These are phyloP conservation scores for Monilinia vaccinii-corymbosi DNA, from an alignment of 2,329 filamentous ascomycete genomes.

Conservation along the genomic window DNA sequence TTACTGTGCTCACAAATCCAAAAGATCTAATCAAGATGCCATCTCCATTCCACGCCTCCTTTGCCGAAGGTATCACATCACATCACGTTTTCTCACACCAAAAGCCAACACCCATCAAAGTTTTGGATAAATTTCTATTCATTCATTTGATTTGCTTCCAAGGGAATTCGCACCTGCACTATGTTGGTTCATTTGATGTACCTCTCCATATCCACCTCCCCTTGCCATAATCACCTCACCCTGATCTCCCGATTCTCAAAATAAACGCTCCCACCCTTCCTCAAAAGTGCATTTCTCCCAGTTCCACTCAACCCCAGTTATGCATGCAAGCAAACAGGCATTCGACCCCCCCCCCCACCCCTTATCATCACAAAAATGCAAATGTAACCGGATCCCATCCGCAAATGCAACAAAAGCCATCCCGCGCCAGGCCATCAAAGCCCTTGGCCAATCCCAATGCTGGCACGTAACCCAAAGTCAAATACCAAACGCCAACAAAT, in stretches of 20 bases:
- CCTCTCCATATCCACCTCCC: background rate
- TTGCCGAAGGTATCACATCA: background rate
- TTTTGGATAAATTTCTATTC: background rate
- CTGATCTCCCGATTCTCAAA: background rate
- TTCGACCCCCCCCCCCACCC: too few relatives aligned
- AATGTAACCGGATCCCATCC: background rate
- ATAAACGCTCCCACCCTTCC: background rate
- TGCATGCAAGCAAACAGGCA: background rate
- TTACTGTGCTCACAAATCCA: too few relatives aligned
- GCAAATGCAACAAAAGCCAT: background rate
- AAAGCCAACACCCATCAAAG: background rate
- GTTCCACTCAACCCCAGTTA: background rate
- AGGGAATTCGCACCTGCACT: background rate
- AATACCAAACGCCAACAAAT: background rate
- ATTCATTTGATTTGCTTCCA: background rate
- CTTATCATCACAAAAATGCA: background rate
- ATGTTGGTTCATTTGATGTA: background rate
- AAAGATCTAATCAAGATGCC: too few relatives aligned
- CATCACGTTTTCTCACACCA: background rate
- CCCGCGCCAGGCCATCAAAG: background rate
- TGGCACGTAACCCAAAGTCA: background rate
- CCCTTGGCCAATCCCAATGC: background rate
- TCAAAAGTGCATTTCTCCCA: background rate
- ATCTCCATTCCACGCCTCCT: too few relatives aligned
- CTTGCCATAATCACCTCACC: background rate